Evolutionary conservation across 441 rosid species (phyloP), one percentile per base, ranked within the genome.

Genomic region (Francoa sonchifolia): DNA sequence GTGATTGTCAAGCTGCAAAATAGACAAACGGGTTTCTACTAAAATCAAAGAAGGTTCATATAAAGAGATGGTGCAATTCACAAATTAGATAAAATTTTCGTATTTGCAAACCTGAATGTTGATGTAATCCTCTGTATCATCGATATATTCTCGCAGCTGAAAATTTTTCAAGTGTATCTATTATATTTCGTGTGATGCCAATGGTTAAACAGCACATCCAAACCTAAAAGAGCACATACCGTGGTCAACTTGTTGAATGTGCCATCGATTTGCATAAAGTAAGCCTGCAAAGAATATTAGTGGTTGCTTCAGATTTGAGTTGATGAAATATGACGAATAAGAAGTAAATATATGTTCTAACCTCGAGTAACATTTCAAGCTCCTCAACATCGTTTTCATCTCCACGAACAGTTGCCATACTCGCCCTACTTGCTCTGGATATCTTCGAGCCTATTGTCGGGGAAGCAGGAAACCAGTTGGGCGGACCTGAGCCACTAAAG

Each of bases 351-450:
- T 32, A 23, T 16, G 0, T 4, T 34, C 29, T 35, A 50, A 88
- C 98, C 96, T 90, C 99, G 10, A 90, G 77, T 39, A 90, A 68
- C 99, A 90, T 90, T 71, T 86, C 96, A 54, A 90, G 95, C 74
- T 82, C 99, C 72, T 90, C 96, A 29, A 90, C 99, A 54, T 90
- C 94, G 53, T 86, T 73, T 60, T 90, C 96, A 15, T 86, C 88
- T 14, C 79, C 90, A 39, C 62, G 88, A 44, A 64, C 56, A 3
- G 94, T 86, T 33, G 66, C 71, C 52, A 80, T 23, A 63, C 95
- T 83, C 16, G 73, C 95, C 70, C 76, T 69, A 53, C 99, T 80
- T 39, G 96, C 99, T 61, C 83, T 69, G 8, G 98, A 82, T 60
- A 85, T 79, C 66, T 80, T 85, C 17, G 93, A 85, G 57, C 82